Evolutionary conservation across 2,329 filamentous ascomycete genomes (phyloP), one percentile per base, ranked within the genome.

Genomic region (Colletotrichum scovillei): DNA sequence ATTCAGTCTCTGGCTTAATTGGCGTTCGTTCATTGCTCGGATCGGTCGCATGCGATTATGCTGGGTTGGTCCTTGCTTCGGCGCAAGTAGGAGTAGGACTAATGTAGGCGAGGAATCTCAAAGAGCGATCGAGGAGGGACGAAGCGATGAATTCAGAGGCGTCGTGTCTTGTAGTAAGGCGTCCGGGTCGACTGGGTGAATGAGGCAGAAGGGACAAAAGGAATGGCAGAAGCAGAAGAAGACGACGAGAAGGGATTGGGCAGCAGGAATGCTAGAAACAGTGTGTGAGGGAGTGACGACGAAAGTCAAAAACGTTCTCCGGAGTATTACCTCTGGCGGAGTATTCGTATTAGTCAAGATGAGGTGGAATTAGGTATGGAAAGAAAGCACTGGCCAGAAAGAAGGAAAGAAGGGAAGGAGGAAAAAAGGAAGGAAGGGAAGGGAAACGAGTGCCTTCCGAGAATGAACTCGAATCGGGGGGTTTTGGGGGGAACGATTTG

Each of bases 11-110:
- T 55, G 26, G 66, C 26, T 65, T 66, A 62, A 38, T 62, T 60
- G 71, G 49, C 35, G 46, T 38, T 49, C 67, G 46, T 35, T 56
- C 67, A 63, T 71, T 52, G 55, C 67, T 62, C 70, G 42, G 67
- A 42, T 65, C 67, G 60, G 55, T 28, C 26, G 71, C 56, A 26
- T 42, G 67, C 53, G 60, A 59, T 38, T n/a, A 68, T 42, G 60
- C 71, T 62, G 49, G 71, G 71, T 73, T 70, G 67, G 60, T 38
- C 71, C 67, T 71, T 73, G 71, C 62, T 66, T 35, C 22, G n/a
- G 67, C 60, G 66, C 60, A 65, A 73, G 56, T 24, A 46, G 42
- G 53, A 22, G 32, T 19, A 38, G 42, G 69, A 32, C 24, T 42
- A 49, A 32, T 35, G 67, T 62, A 46, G 42, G 55, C 64, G 60